phyloP scores from a whole-genome alignment of 202 grass and related monocot species.

The Zoysia matrella region DNA sequence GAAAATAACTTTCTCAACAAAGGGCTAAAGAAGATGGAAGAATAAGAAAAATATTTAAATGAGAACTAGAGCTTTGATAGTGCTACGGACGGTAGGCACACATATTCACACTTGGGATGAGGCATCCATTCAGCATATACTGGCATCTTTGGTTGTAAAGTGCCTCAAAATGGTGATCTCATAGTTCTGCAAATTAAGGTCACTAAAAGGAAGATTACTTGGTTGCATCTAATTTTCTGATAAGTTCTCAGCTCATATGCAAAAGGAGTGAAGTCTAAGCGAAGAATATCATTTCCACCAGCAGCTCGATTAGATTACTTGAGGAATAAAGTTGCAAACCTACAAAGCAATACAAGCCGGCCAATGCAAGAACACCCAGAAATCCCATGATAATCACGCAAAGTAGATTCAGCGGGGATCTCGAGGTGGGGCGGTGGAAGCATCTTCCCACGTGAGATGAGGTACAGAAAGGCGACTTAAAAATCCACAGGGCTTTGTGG shows the following conservation, averaged over 20 bases:
- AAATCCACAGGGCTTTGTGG: constrained; percentile 46
- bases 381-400: constrained; percentile 24
- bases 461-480: constrained; percentile 42
- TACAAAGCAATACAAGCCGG: not conserved
- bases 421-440: constrained; percentile 47
- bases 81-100: not conserved
- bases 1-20: no score
- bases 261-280: constrained; percentile 53
- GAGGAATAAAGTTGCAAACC: constrained; percentile 42
- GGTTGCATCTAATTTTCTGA: constrained; percentile 37
- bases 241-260: constrained; percentile 25
- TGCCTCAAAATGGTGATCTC: constrained; percentile 3
- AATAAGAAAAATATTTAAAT: constrained; percentile 42
- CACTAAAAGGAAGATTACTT: not conserved
- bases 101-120: constrained; percentile 36
- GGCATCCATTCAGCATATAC: constrained; percentile 47
- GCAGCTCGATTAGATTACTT: constrained; percentile 25
- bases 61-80: constrained; percentile 20
- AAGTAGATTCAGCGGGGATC: constrained; percentile 41
- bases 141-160: not conserved
- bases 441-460: constrained; percentile 60
- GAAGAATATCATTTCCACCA: constrained; percentile 36
- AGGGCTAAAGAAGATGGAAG: constrained; percentile 17
- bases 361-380: constrained; percentile 43
- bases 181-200: constrained; percentile 1